phyloP scores from a whole-genome alignment of 495 filamentous ascomycete species.

The Xeromyces bisporus region DNA sequence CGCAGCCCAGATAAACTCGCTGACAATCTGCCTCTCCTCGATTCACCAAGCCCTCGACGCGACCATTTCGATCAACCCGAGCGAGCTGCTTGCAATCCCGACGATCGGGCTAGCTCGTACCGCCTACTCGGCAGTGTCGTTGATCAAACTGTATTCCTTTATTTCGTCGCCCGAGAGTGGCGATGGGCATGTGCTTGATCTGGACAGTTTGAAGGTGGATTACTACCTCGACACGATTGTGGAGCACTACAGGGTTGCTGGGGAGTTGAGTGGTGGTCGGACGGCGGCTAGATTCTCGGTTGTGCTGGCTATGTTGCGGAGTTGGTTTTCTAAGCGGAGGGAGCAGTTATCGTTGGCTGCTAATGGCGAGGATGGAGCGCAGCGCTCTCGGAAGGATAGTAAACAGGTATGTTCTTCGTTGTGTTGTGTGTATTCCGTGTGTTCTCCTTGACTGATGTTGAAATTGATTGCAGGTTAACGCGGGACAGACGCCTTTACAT shows the following conservation, averaged over 20 bases:
- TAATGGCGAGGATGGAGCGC: neutral
- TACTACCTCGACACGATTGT: conserved; percentile 54
- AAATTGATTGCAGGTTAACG: conserved; percentile 6
- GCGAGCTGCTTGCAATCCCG: conserved; percentile 50
- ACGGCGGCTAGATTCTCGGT: conserved; percentile 62
- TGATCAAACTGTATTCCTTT: conserved; percentile 79
- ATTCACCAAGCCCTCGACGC: conserved; percentile 61
- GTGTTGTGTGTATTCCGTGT: too few species aligned
- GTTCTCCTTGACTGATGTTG: too few species aligned
- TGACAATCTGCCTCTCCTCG: conserved; percentile 52
- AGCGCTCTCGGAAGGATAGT: too few species aligned
- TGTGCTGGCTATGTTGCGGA: conserved; percentile 55
- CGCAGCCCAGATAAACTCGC: conserved; percentile 48
- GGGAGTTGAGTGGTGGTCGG: conserved; percentile 44
- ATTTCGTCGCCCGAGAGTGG: conserved; percentile 49
- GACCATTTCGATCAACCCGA: conserved; percentile 43
- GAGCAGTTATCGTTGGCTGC: conserved; percentile 13
- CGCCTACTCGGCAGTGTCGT: conserved; percentile 64
- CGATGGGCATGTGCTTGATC: conserved; percentile 60
- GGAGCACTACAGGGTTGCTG: conserved; percentile 45
- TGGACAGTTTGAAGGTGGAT: conserved; percentile 57
- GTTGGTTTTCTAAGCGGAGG: conserved; percentile 45
- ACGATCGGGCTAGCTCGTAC: conserved; percentile 64
- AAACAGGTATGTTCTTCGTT: too few species aligned
- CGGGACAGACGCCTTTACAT: conserved; percentile 33